Evolutionary conservation across 139 green algal genomes (phyloP).

Genomic region (Asterochloris sp.): DNA sequence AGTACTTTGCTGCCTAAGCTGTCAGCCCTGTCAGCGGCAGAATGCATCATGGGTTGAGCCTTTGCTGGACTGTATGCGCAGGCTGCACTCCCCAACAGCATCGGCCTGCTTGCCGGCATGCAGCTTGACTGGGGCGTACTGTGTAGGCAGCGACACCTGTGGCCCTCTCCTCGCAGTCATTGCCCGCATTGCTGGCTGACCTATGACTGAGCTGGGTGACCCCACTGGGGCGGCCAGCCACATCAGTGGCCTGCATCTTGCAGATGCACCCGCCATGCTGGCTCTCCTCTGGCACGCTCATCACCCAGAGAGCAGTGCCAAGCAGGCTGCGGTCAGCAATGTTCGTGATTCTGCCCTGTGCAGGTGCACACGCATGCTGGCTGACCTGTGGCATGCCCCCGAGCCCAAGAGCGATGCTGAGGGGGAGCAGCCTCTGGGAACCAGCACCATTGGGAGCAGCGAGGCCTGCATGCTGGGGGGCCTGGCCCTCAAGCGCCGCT

Average conservation of each 20-base stretch:
- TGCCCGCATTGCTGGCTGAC: neutral
- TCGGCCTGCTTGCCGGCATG: neutral
- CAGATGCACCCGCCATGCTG: no score
- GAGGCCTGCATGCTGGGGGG: conserved; percentile 70
- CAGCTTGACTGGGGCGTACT: neutral
- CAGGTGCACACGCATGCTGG: conserved; percentile 28
- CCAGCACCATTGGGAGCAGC: conserved; percentile 50
- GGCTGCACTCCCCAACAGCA: neutral
- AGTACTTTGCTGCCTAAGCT: no score
- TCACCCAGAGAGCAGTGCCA: no score
- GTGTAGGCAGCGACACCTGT: neutral
- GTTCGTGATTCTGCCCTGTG: no score
- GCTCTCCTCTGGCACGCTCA: no score
- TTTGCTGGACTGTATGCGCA: no score
- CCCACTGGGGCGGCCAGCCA: no score
- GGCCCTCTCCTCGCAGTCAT: neutral
- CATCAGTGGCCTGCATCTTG: no score
- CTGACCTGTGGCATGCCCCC: conserved; percentile 44
- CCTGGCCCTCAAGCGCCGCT: conserved; percentile 62
- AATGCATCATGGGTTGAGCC: no score
- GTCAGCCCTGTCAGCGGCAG: no score
- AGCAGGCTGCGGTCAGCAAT: no score
- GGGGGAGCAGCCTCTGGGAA: conserved; percentile 28
- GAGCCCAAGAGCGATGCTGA: conserved; percentile 5
- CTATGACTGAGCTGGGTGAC: neutral